Evolutionary conservation across 805 yeast species (phyloP).

Genomic region (Starmerella tilneyi): DNA sequence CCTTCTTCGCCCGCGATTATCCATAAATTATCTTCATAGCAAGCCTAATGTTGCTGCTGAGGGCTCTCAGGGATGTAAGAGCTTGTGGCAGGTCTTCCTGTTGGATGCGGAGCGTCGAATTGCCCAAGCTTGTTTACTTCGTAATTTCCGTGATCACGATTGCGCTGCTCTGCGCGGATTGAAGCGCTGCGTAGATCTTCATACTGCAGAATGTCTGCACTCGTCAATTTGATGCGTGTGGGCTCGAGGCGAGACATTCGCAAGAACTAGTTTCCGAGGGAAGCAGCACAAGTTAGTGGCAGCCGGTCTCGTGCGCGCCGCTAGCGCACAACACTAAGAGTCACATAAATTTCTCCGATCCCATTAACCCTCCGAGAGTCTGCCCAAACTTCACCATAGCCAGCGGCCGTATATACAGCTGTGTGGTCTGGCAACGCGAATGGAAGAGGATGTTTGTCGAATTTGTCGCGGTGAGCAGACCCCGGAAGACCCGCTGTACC

Average conservation of each 20-base stretch:
- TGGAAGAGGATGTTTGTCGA: slow-evolving; percentile 56
- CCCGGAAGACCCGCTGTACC: slow-evolving; percentile 62
- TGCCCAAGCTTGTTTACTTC: neutral
- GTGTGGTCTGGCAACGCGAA: too few species aligned
- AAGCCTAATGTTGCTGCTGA: too few species aligned
- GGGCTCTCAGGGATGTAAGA: neutral
- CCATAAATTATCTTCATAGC: too few species aligned
- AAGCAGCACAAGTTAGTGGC: too few species aligned
- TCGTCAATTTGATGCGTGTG: slow-evolving; percentile 51
- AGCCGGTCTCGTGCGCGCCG: too few species aligned
- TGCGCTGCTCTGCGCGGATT: slow-evolving; percentile 2
- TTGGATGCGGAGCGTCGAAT: neutral
- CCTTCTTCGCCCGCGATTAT: too few species aligned
- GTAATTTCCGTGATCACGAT: neutral
- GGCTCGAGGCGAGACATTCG: slow-evolving; percentile 32
- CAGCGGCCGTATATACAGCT: too few species aligned
- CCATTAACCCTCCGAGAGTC: neutral
- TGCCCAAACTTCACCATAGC: neutral
- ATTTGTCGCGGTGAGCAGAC: slow-evolving; percentile 92
- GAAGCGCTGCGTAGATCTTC: slow-evolving; percentile 32
- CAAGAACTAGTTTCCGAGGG: too few species aligned
- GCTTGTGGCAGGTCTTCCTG: too few species aligned
- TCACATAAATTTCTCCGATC: neutral
- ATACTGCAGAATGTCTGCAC: slow-evolving; percentile 37
- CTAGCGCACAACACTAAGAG: neutral